Base-by-base conservation (phyloP, 805 yeast species). In the Cyberlindnera veronae region DNA sequence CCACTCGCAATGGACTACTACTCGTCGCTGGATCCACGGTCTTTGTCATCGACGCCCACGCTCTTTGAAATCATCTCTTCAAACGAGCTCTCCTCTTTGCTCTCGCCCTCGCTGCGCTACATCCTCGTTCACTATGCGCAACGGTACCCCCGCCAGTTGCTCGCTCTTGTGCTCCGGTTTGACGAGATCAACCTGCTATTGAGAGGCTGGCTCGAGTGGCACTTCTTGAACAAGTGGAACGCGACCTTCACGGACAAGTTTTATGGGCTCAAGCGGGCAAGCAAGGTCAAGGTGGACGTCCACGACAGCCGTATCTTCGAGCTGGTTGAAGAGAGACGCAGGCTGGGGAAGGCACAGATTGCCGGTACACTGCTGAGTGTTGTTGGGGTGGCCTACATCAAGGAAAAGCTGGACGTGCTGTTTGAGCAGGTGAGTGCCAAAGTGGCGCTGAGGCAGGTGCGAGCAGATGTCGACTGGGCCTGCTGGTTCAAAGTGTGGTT, bases 231-330 rank as follows among this genome's bases (percentile, higher is more conserved):
- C 37, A 68, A 69, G 35, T 85, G 93, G 87, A 90, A 86, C 53
- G 77, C 95, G 0, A 77, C 93, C 3, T 87, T 91, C 54, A 87
- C 95, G 1, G 97, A 91, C 60, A 84, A 85, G 56, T 91, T 91
- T 57, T 91, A 91, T 57, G 98, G 97, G 2, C 63, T 91, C 48
- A 88, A 88, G 55, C 68, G 95, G 26, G 56, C 68, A 18, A 60
- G 62, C 38, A 44, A 52, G 34, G 48, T 46, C 10, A 55, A 57
- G 29, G 55, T 54, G 57, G 42, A 67, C 55, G 29, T 75, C 67
- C 17, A 61, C 10, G 53, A 55, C 8, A 42, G 48, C 29, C 13
- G 60, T 62, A 55, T 69, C 58, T n/a, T 43, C 18, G 51, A 51
- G 20, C 39, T 62, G 32, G 62, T 81, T 3, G 82, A 79, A 40